Evolutionary conservation across 2,329 filamentous ascomycete species (phyloP).

Genomic region (Phyllosticta citrichinensis): DNA sequence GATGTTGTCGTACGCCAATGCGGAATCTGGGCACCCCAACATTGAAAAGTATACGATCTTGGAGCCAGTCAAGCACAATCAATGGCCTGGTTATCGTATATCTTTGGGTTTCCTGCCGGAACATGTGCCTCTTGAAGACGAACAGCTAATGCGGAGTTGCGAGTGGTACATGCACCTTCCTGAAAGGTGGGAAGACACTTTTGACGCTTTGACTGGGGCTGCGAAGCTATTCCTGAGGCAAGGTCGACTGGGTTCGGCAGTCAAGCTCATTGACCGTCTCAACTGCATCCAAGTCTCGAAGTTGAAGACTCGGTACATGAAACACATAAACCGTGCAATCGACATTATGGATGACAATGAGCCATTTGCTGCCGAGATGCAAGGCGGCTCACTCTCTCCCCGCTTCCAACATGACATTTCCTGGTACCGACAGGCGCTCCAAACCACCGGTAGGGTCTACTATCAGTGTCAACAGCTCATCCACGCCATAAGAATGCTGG

Average conservation of each 20-base stretch:
- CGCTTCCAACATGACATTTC: conserved; percentile 14
- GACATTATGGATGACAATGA: conserved; percentile 17
- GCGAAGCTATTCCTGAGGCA: conserved; percentile 66
- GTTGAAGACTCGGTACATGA: conserved; percentile 29
- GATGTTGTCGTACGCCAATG: conserved; percentile 15
- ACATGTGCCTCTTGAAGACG: conserved; percentile 3
- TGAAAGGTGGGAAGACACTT: conserved; percentile 22
- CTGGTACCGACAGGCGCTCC: conserved; percentile 13
- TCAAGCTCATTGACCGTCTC: conserved; percentile 42
- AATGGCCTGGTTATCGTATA: conserved; percentile 52
- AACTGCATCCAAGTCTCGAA: conserved; percentile 37
- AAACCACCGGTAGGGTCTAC: conserved; percentile 24
- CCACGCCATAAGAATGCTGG: conserved; percentile 32
- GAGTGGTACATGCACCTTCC: conserved; percentile 29
- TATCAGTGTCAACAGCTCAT: conserved; percentile 35
- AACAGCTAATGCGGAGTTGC: conserved; percentile 7
- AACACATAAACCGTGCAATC: conserved; percentile 26
- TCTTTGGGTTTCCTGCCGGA: conserved; percentile 54
- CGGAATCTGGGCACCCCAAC: conserved; percentile 4
- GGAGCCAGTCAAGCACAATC: conserved; percentile 36
- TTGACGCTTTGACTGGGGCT: conserved; percentile 57
- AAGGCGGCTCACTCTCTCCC: conserved; percentile 1
- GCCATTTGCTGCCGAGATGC: neutral
- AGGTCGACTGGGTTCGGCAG: conserved; percentile 45
- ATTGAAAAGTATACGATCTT: conserved; percentile 36